These are phyloP conservation scores for Capsaspora owczarzaki DNA, from an alignment of 78 protist species.

Conservation along the genomic window DNA sequence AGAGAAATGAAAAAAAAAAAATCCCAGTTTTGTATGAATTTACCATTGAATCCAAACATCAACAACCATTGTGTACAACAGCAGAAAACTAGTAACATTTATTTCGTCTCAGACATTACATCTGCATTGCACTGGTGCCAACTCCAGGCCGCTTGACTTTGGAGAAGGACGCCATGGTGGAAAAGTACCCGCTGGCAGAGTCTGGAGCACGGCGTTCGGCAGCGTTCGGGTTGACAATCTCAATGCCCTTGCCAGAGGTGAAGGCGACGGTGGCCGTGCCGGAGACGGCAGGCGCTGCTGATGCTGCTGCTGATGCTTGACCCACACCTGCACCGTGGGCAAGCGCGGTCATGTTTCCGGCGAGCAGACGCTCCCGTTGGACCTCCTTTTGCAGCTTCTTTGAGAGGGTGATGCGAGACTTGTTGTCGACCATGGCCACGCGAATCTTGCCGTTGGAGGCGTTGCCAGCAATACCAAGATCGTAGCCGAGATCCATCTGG, in stretches of 20 bases:
- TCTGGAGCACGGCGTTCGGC: neutral
- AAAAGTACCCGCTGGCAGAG: no score
- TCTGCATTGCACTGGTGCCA: no score
- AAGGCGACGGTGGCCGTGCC: neutral
- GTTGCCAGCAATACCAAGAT: neutral
- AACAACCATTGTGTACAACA: no score
- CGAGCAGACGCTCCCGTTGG: neutral
- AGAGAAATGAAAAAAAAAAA: no score
- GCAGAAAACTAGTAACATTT: no score
- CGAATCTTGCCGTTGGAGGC: neutral
- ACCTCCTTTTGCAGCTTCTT: slow-evolving; percentile 6
- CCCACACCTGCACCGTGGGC: neutral
- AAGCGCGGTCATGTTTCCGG: neutral
- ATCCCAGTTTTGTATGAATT: no score
- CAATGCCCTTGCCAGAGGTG: neutral
- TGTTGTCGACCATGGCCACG: neutral
- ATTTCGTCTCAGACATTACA: no score
- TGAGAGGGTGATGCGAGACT: neutral
- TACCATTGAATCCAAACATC: no score
- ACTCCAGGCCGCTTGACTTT: no score
- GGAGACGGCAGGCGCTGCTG: no score
- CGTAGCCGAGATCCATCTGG: neutral
- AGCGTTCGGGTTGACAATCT: neutral
- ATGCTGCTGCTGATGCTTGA: neutral
- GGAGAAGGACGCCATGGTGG: no score